Base-by-base conservation (phyloP, 177 flowering plant genomes). In the Vitis hybrid region DNA sequence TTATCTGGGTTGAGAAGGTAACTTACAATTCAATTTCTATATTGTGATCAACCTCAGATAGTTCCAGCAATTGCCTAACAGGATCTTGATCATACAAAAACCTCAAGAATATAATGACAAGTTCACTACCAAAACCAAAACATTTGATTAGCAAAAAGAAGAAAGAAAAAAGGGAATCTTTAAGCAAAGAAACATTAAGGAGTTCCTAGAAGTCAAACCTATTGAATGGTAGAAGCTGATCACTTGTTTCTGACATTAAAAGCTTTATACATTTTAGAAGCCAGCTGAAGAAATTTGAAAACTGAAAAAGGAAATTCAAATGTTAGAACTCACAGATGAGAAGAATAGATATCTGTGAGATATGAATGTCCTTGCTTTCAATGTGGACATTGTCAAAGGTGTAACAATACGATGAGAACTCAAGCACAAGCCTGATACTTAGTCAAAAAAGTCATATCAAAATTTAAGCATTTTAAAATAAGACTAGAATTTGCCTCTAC, bases 201-300 rank as follows among this genome's bases (percentile, higher is more conserved):
- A 50, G 69, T 8, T 72, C 52, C 67, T 60, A 49, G 68, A 58
- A 65, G 60, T 60, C 78, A 66, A 68, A 90, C 94, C 98, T 89
- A 77, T 86, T 91, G 73, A 82, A 90, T 50, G 89, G 78, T 71
- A 76, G 86, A 78, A 90, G 89, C 70, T 88, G 94, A 76, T 95
- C 97, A 75, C 85, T 89, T 60, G 96, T 87, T 79, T 95, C 99
- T 60, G 94, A 84, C 94, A 89, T 90, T 39, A 95, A 83, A 26
- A 85, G 72, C 82, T 85, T 95, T 74, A 88, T 85, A 72, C 86
- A 93, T 76, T 84, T 93, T 51, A 86, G 79, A 50, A 95, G 89
- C 99, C 99, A 95, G 74, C 76, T 83, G 82, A 93, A 95, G 84
- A 95, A 95, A 77, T 91, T 93, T 73, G 96, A 88, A 73, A 89